Evolutionary conservation across 2,329 filamentous ascomycete species (phyloP), one percentile per base, ranked within the genome.

Genomic region (Escovopsis sp.): DNA sequence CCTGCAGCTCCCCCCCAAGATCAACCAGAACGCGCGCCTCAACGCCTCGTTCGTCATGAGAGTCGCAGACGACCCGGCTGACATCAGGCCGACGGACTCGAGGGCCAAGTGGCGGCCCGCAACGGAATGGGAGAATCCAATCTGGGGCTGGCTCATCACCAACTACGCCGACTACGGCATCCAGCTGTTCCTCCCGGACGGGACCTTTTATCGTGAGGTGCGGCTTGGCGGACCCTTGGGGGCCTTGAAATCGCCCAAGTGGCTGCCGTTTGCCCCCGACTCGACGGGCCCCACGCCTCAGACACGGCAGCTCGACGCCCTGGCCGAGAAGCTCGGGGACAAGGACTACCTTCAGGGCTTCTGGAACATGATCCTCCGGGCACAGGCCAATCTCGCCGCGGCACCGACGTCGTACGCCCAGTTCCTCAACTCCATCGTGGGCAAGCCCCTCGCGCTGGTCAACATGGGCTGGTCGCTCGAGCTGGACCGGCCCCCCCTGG

Each of bases 191-290:
- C 44, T 58, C 0, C 45, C 48, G 0, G 59, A 65, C 28, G 65
- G 65, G 11, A 60, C 53, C 0, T 69, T 67, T 51, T 67, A 64
- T 49, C 53, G 60, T 8, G 65, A 66, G 43, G 56, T 66, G 1
- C 57, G 62, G 6, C 23, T 64, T n/a, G 60, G 56, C 0, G 60
- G 59, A 1, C 57, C 53, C 0, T 15, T 30, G 2, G 57, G 55
- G 0, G 45, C 53, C 0, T 39, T 49, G 0, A 38, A 33, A 0
- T 32, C 43, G 1, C 48, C 49, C 1, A 54, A 56, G 26, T 66
- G 63, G 62, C 46, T 62, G 1, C 64, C 64, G 0, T 64, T 63
- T 32, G 47, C 23, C 2, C 49, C 45, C 7, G 39, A 48, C 34
- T 36, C 48, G 35, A 15, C 43, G 9, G 28, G 9, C 9, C 43